phyloP scores from a whole-genome alignment of 2,329 filamentous ascomycete species.

The Talaromyces islandicus region DNA sequence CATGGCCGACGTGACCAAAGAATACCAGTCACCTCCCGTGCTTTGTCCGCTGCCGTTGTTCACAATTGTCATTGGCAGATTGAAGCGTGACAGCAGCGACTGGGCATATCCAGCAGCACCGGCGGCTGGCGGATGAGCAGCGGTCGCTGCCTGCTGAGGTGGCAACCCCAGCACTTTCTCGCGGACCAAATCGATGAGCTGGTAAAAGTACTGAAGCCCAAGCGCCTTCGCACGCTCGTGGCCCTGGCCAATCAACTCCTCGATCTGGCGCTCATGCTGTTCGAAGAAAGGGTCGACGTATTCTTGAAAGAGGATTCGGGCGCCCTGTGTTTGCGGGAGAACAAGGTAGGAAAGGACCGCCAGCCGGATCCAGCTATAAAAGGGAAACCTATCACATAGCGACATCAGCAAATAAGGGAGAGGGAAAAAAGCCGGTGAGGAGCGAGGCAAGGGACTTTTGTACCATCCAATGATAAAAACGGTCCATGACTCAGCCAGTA shows the following conservation, averaged over 20 bases:
- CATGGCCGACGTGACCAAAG: slow-evolving; percentile 68
- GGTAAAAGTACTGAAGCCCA: slow-evolving; percentile 69
- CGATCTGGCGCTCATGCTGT: slow-evolving; percentile 82
- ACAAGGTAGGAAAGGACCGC: slow-evolving; percentile 88
- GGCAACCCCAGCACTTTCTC: slow-evolving; percentile 74
- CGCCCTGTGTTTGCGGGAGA: slow-evolving; percentile 94
- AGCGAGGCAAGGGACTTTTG: slow-evolving; percentile 12
- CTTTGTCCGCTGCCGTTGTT: slow-evolving; percentile 44
- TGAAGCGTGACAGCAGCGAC: slow-evolving; percentile 77
- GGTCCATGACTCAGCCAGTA: slow-evolving; percentile 80
- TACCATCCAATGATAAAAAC: slow-evolving; percentile 81
- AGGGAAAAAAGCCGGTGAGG: background rate
- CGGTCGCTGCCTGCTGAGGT: slow-evolving; percentile 48
- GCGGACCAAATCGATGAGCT: slow-evolving; percentile 64
- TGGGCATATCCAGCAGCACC: slow-evolving; percentile 61
- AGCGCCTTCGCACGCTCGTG: slow-evolving; percentile 73
- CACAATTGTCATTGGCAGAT: slow-evolving; percentile 59
- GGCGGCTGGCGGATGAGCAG: slow-evolving; percentile 31
- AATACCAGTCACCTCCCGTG: slow-evolving; percentile 60
- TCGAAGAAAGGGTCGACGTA: slow-evolving; percentile 83
- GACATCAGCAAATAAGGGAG: background rate
- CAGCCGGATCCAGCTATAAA: slow-evolving; percentile 88
- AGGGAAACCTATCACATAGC: slow-evolving; percentile 61
- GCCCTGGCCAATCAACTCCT: slow-evolving; percentile 75
- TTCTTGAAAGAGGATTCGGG: slow-evolving; percentile 74